Conservation (phyloP, 768 basidiomycete species). For the Daedaleopsis nitida region DNA sequence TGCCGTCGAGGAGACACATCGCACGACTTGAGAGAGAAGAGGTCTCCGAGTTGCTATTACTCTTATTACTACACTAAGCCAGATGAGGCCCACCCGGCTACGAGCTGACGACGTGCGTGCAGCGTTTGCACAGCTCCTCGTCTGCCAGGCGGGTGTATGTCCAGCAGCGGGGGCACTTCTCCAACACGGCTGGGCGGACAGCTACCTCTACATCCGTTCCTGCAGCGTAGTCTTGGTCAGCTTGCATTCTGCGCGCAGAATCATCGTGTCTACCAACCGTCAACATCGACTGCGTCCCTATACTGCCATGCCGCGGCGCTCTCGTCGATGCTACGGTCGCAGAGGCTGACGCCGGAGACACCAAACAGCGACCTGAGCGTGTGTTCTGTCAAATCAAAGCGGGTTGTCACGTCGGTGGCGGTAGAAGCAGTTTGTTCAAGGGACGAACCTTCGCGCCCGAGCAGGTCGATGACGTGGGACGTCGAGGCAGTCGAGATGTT, state of each 20-base stretch:
- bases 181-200: conserved; percentile 57
- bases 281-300: conserved; percentile 41
- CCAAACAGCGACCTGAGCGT: conserved; percentile 78
- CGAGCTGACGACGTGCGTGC: conserved; percentile 36
- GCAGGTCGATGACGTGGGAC: conserved; percentile 36
- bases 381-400: conserved; percentile 43
- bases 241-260: background rate
- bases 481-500: conserved; percentile 45
- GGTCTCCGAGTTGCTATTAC: background rate
- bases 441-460: conserved; percentile 44
- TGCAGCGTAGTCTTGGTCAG: conserved; percentile 22
- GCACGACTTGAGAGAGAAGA: background rate
- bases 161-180: conserved; percentile 95
- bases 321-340: conserved; percentile 43
- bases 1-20: background rate
- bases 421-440: background rate
- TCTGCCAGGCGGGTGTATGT: conserved; percentile 57
- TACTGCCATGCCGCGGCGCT: conserved; percentile 53
- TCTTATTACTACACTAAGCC: conserved; percentile 2
- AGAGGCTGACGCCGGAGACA: conserved; percentile 68
- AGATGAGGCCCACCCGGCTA: background rate
- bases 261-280: conserved; percentile 41
- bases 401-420: background rate
- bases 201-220: conserved; percentile 46
- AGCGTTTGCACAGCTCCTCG: conserved; percentile 67